phyloP scores from a whole-genome alignment of 2,329 filamentous ascomycete genomes.

The Spiromastix sp. region DNA sequence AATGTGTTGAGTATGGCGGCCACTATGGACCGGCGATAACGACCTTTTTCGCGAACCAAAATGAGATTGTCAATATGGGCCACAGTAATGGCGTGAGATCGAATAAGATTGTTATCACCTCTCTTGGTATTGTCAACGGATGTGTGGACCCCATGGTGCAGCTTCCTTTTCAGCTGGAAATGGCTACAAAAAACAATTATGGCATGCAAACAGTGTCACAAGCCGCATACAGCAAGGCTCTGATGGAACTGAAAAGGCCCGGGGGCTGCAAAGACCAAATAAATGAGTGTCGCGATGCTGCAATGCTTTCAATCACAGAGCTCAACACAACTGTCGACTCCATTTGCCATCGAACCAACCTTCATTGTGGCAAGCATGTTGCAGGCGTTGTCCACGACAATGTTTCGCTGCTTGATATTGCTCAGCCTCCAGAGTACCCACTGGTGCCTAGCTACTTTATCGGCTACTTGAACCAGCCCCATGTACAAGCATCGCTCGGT shows the following conservation, averaged over 20 bases:
- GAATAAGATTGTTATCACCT: too few relatives aligned
- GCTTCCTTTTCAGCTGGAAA: constrained; percentile 37
- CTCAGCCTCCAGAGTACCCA: constrained; percentile 46
- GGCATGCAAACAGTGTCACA: constrained; percentile 41
- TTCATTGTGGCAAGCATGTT: constrained; percentile 28
- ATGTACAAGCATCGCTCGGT: constrained; percentile 49
- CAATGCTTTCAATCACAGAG: constrained; percentile 34
- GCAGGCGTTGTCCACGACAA: constrained; percentile 47
- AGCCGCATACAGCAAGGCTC: constrained; percentile 34
- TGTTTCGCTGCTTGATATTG: constrained; percentile 40
- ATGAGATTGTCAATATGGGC: too few relatives aligned
- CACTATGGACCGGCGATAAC: constrained; percentile 33
- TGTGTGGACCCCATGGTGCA: constrained; percentile 28
- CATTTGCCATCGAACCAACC: constrained; percentile 35
- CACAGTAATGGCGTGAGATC: too few relatives aligned
- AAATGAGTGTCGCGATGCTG: constrained; percentile 39
- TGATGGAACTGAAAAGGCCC: constrained; percentile 33
- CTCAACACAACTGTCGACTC: constrained; percentile 36
- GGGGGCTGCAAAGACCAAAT: constrained; percentile 48
- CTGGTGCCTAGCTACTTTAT: constrained; percentile 42
- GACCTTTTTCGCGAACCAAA: constrained; percentile 32
- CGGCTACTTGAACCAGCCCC: constrained; percentile 47
- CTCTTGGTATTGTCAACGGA: constrained; percentile 46
- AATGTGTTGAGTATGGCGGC: constrained; percentile 36
- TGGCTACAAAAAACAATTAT: constrained; percentile 50